Evolutionary conservation across 805 yeast genomes (phyloP).

Genomic region (Sugiyamaella marilandica): DNA sequence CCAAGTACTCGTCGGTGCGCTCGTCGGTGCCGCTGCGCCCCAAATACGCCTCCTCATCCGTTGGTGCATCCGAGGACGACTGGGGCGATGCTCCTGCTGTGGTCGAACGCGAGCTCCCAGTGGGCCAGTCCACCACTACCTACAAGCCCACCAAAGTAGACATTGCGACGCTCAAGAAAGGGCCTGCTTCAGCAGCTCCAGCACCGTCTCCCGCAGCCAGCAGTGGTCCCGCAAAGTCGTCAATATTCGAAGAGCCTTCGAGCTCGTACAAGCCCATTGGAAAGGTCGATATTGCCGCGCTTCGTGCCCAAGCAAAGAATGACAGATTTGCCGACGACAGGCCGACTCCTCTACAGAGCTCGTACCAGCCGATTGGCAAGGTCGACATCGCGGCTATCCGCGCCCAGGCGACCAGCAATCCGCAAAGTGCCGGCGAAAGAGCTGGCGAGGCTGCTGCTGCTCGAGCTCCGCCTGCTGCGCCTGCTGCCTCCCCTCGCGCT

Average conservation of each 20-base stretch:
- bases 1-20: conserved; percentile 62
- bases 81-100: conserved; percentile 62
- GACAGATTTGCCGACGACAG: conserved; percentile 35
- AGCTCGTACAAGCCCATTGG: conserved; percentile 59
- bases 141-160: conserved; percentile 63
- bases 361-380: conserved; percentile 61
- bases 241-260: conserved; percentile 20
- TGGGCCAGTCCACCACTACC: conserved; percentile 48
- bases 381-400: conserved; percentile 46
- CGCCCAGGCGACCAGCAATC: conserved; percentile 30
- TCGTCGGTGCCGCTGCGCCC: conserved; percentile 33
- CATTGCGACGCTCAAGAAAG: conserved; percentile 48
- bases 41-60: conserved; percentile 31
- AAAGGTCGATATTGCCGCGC: conserved; percentile 47
- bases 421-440: conserved; percentile 3
- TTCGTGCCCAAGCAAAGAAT: conserved; percentile 35
- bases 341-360: conserved; percentile 37
- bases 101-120: conserved; percentile 26
- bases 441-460: not conserved
- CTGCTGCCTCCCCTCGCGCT: conserved; percentile 13
- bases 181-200: conserved; percentile 27
- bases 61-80: conserved; percentile 48
- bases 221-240: conserved; percentile 5
- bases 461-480: conserved; percentile 4
- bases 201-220: conserved; percentile 14